A percentile compares a stretch with the other conserved stretches of the same genome.
Evolutionary conservation across 2,329 filamentous ascomycete species (phyloP).

Genomic region (Domatiomyces globalis): DNA sequence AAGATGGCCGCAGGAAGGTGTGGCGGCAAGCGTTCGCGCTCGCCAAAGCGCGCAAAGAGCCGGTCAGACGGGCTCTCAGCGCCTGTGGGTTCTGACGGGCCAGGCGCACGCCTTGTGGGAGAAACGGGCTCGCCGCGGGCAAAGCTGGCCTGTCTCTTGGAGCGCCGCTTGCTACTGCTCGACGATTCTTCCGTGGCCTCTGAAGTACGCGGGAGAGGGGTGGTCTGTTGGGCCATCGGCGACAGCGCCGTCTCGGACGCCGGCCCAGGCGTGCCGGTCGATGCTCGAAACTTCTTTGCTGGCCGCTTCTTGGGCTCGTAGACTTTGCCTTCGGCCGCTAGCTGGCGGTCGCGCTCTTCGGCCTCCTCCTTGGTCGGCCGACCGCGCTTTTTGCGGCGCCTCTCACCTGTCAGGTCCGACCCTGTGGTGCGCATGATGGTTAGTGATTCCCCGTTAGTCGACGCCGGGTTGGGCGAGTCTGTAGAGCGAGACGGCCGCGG

Average conservation of each 20-base stretch:
- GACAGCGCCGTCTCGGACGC: conserved; percentile 6
- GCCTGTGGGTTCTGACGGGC: background rate
- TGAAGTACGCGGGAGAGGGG: conserved; percentile 2
- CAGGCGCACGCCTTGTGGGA: background rate
- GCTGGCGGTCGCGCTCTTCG: conserved; percentile 15
- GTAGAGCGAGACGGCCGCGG: conserved; percentile 15
- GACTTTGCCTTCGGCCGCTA: conserved; percentile 14
- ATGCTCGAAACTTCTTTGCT: conserved; percentile 15
- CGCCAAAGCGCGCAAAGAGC: conserved; percentile 2
- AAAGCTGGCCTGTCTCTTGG: background rate
- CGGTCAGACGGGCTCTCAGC: conserved; percentile 8
- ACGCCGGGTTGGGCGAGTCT: conserved; percentile 13
- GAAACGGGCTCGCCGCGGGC: background rate
- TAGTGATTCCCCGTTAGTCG: conserved; percentile 13
- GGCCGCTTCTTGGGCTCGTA: conserved; percentile 18
- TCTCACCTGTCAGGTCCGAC: conserved; percentile 7
- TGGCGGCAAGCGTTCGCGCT: conserved; percentile 1
- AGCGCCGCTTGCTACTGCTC: conserved; percentile 11
- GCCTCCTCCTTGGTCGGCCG: conserved; percentile 18
- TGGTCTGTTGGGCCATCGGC: conserved; percentile 10
- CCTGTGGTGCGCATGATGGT: conserved; percentile 9
- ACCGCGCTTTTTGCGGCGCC: conserved; percentile 13
- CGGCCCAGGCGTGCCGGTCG: conserved; percentile 9
- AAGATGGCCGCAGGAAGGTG: background rate
- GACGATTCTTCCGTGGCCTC: conserved; percentile 10